Conservation (phyloP, 371 early-diverging fungal genomes). For the Funneliformis caledonium region DNA sequence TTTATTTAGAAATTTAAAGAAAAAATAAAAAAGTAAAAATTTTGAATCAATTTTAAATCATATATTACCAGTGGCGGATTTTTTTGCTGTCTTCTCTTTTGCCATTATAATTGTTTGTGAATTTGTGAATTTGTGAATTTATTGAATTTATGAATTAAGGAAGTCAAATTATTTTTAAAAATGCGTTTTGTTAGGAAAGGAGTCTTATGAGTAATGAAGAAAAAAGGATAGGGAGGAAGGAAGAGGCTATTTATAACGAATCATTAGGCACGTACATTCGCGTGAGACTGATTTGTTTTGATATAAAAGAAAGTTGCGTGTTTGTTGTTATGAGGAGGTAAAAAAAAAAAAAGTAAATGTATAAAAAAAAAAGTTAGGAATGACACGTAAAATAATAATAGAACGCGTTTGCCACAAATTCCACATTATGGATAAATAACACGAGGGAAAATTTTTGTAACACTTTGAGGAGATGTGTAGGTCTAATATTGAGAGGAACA, state of each 20-base stretch:
- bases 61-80: background rate
- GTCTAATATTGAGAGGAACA: too few species aligned
- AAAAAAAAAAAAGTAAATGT: background rate
- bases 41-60: background rate
- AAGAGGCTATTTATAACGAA: background rate
- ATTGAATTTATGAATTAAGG: background rate
- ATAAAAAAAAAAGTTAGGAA: background rate
- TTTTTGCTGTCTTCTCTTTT: slow-evolving; percentile 34
- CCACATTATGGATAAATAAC: background rate
- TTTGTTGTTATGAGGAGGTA: background rate
- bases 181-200: background rate
- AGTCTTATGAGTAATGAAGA: background rate
- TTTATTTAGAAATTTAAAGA: background rate
- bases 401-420: background rate
- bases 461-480: background rate
- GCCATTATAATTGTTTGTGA: slow-evolving; percentile 25
- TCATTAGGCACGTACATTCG: background rate
- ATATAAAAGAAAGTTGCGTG: background rate
- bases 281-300: background rate
- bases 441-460: background rate
- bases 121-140: background rate
- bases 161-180: too few species aligned
- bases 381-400: background rate
- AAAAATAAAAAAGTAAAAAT: background rate
- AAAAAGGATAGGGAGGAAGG: background rate